Conservation (phyloP, 176 grass and related monocot genomes). For the Musa schizocarpa region DNA sequence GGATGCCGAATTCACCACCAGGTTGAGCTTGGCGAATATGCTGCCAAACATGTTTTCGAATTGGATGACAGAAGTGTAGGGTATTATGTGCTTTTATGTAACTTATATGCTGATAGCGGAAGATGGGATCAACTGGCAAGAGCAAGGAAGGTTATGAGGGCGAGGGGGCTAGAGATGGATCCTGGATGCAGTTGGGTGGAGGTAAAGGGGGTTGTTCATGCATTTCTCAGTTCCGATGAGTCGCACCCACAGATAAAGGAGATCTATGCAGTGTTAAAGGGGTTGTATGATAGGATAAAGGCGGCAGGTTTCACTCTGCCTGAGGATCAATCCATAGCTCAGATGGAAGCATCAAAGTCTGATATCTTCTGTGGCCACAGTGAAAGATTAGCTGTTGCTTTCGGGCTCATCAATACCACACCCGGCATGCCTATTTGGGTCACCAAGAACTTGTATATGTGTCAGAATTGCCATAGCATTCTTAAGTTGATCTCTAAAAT, state of each 20-base stretch:
- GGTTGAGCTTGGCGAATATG: conserved; percentile 73
- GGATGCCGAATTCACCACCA: conserved; percentile 72
- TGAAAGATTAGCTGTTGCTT: conserved; percentile 78
- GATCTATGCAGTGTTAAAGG: conserved; percentile 55
- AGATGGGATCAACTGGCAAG: conserved; percentile 66
- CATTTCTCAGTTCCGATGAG: conserved; percentile 80
- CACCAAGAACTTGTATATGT: conserved; percentile 87
- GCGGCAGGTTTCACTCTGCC: conserved; percentile 35
- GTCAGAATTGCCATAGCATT: conserved; percentile 61
- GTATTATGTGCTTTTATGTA: conserved; percentile 76
- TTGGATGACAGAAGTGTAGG: conserved; percentile 60
- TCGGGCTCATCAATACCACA: conserved; percentile 82
- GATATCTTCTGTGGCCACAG: conserved; percentile 89
- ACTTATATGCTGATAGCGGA: conserved; percentile 71
- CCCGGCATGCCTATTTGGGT: conserved; percentile 66
- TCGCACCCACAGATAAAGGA: conserved; percentile 90
- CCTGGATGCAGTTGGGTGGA: conserved; percentile 89
- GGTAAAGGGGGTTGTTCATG: conserved; percentile 73
- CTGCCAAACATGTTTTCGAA: conserved; percentile 61
- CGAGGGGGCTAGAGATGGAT: conserved; percentile 61
- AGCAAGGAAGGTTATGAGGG: conserved; percentile 74
- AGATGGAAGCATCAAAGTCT: conserved; percentile 48
- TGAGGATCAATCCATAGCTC: conserved; percentile 35
- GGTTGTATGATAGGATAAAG: conserved; percentile 65
- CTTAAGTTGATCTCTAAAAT: conserved; percentile 55